Evolutionary conservation across 2,329 filamentous ascomycete genomes (phyloP), one percentile per base, ranked within the genome.

Genomic region (Emmonsia crescens): DNA sequence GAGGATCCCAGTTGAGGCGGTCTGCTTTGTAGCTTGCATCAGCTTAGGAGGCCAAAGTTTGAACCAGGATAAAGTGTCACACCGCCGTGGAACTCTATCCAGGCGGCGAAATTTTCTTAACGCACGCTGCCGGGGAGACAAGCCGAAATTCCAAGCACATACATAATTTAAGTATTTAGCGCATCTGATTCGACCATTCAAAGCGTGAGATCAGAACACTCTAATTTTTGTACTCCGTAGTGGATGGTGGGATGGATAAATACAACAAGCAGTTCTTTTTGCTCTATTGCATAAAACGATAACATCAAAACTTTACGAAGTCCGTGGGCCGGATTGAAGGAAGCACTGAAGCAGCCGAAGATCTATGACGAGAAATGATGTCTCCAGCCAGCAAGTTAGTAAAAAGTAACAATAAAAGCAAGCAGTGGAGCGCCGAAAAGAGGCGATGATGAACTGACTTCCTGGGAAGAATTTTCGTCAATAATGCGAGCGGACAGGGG

Each of bases 361-460:
- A 57, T 57, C 55, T 57, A 57, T 57, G 55, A 57, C 55, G 55
- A 57, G 55, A 24, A 38, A 44, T 44, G 55, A 54, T 54, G 51
- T 54, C 31, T 36, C 31, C 16, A 54, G 29, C 51, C 31, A 36
- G 31, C 9, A 33, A 29, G 2, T 5, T 1, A 5, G 24, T 3
- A 27, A 27, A 52, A 31, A 14, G 12, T 33, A 14, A 52, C 24
- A 31, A n/a, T 40, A 40, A 56, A 24, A 56, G 29, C 52, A 56
- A 56, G 19, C 12, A 56, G n/a, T 38, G 33, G 52, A 38, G 21
- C 14, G 36, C 33, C 14, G n/a, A 10, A 40, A 19, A 21, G 33
- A 38, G 33, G 33, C 52, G 36, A 3, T 27, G 44, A 48, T 48
- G 44, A 48, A 56, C 33, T 36, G 29, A 36, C 36, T 57, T 57